phyloP scores from a whole-genome alignment of 371 early-diverging fungal species.

The Rhizomucor miehei region DNA sequence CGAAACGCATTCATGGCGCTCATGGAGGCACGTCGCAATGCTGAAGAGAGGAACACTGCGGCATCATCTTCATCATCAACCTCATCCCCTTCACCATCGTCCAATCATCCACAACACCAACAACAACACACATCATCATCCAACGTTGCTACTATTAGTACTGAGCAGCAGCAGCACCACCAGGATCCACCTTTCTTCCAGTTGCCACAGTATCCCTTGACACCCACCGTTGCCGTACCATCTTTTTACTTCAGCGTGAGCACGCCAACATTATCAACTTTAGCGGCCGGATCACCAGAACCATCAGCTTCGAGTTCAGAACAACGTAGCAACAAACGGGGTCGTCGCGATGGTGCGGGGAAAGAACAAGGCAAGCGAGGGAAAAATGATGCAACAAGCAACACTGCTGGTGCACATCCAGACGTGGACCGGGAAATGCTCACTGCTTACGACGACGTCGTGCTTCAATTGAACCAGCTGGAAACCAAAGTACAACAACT shows the following conservation, averaged over 20 bases:
- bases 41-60: background rate
- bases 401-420: background rate
- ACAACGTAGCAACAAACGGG: too few relatives aligned
- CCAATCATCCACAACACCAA: too few relatives aligned
- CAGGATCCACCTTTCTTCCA: too few relatives aligned
- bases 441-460: conserved; percentile 29
- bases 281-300: background rate
- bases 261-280: background rate
- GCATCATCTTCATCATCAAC: background rate
- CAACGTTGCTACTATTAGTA: too few relatives aligned
- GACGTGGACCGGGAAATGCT: conserved; percentile 31
- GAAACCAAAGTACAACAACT: conserved; percentile 25
- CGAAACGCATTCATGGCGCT: conserved; percentile 6
- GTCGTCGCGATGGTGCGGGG: background rate
- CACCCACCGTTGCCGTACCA: conserved; percentile 1
- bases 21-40: too few relatives aligned
- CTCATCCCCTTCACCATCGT: too few relatives aligned
- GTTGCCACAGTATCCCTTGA: background rate
- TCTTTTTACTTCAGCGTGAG: background rate
- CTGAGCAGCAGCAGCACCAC: too few relatives aligned
- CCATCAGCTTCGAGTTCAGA: too few relatives aligned
- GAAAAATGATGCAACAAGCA: background rate
- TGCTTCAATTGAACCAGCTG: conserved; percentile 28
- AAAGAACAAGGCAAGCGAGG: background rate
- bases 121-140: too few relatives aligned